Base-by-base conservation (phyloP, 768 basidiomycete genomes). In the Rhizopogon vesiculosus region DNA sequence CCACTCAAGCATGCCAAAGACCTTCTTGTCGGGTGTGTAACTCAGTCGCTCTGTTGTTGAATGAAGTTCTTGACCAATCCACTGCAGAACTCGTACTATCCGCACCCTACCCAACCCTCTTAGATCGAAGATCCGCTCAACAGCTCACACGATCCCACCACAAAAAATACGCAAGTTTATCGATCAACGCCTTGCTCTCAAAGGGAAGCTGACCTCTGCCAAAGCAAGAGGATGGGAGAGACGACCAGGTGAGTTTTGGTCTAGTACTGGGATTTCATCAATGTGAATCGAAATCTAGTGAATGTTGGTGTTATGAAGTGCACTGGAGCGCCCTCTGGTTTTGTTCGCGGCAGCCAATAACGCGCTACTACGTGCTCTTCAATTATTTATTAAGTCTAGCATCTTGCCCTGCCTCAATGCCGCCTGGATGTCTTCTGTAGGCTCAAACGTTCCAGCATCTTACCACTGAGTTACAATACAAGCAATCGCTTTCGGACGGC, bases 221-320 rank as follows among this genome's bases (percentile, higher is more conserved):
- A 69, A 69, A 44, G 70, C 71, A 42, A 74, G 63, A 49, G 76
- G 77, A 28, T 88, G 86, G 85, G 78, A 83, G 59, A 73, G 86
- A 46, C 73, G 76, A 64, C 74, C 84, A 49, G 84, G 86, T 86
- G 59, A 42, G 76, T 65, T 9, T n/a, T 19, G 18, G 43, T 18
- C 45, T 64, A 25, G 13, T 28, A 7, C 13, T 22, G 40, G 29
- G 9, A 12, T n/a, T 49, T 46, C 28, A 6, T 35, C 22, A 6
- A 13, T 13, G 42, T 61, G 13, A 49, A 12, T 18, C 35, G 13
- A 39, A 41, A 5, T 39, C 35, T 51, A 86, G 84, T 74, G 9
- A 83, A 84, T 43, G 63, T 86, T 3, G 85, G 85, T 28, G 74
- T 80, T 19, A 74, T 86, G 70, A 78, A 78, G 61, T 63, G 70